A percentile compares a stretch with the other conserved stretches of the same genome.
phyloP scores from a whole-genome alignment of 2,329 filamentous ascomycete genomes.

The Oidium heveae region DNA sequence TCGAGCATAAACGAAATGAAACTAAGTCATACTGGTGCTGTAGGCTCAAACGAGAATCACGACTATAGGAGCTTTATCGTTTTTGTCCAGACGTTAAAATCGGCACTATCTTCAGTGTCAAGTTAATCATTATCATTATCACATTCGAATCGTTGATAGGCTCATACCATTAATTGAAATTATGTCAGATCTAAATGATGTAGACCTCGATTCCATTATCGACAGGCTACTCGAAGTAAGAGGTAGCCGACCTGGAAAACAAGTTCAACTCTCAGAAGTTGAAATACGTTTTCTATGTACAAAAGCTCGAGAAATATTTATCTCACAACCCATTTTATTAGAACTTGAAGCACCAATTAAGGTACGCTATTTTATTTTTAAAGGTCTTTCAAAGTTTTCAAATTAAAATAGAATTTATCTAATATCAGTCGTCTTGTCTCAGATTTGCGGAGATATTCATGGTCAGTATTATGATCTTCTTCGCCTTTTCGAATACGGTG shows the following conservation, averaged over 20 bases:
- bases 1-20: no score
- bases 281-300: constrained; percentile 96
- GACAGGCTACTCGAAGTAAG: constrained; percentile 83
- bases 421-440: neutral
- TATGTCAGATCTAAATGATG: constrained; percentile 64
- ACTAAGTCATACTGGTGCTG: no score
- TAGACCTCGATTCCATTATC: constrained; percentile 98
- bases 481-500: constrained; percentile 91
- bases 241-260: constrained; percentile 92
- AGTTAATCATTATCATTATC: no score
- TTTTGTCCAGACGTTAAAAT: no score
- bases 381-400: no score
- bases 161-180: constrained; percentile 12
- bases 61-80: no score
- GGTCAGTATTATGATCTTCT: constrained; percentile 97
- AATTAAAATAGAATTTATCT: no score
- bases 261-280: constrained; percentile 86
- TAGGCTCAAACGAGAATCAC: no score
- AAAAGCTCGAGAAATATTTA: constrained; percentile 97
- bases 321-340: constrained; percentile 91
- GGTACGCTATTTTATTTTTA: neutral
- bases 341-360: constrained; percentile 98
- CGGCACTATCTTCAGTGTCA: no score
- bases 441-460: constrained; percentile 99
- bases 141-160: no score